These are phyloP conservation scores for Coprinopsis strossmayeri DNA, from an alignment of 768 basidiomycete genomes.

Conservation along the genomic window DNA sequence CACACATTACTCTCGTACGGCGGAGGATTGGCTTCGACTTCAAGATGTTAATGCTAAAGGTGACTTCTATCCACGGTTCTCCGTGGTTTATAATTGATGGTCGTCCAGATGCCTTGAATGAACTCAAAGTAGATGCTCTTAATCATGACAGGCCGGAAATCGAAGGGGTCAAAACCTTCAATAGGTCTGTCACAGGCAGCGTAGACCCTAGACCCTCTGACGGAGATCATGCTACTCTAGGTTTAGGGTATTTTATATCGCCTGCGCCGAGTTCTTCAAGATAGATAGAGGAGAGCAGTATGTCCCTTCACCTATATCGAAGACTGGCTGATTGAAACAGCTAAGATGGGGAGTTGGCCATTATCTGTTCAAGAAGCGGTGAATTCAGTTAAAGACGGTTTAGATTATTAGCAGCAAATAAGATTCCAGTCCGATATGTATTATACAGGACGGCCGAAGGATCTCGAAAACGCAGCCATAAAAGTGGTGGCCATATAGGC, in stretches of 20 bases:
- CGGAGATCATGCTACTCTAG: slow-evolving; percentile 20
- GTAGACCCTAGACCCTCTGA: neutral
- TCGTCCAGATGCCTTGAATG: slow-evolving; percentile 33
- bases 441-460: too few species aligned
- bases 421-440: neutral
- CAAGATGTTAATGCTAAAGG: slow-evolving; percentile 49
- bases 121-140: slow-evolving; percentile 42
- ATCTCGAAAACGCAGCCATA: too few species aligned
- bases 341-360: slow-evolving; percentile 51
- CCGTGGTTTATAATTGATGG: neutral
- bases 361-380: slow-evolving; percentile 39
- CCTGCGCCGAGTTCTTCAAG: slow-evolving; percentile 63
- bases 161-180: slow-evolving; percentile 56
- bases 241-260: slow-evolving; percentile 68
- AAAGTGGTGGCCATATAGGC: too few species aligned
- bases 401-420: slow-evolving; percentile 8
- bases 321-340: neutral
- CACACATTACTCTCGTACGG: slow-evolving; percentile 55
- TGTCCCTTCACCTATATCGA: slow-evolving; percentile 22
- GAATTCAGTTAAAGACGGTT: slow-evolving; percentile 4
- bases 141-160: slow-evolving; percentile 36
- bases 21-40: slow-evolving; percentile 57
- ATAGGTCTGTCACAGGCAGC: slow-evolving; percentile 27
- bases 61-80: slow-evolving; percentile 8
- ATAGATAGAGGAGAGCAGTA: slow-evolving; percentile 57